These are phyloP conservation scores for Entomortierella lignicola DNA, from an alignment of 192 early-diverging fungal genomes.

Conservation along the genomic window DNA sequence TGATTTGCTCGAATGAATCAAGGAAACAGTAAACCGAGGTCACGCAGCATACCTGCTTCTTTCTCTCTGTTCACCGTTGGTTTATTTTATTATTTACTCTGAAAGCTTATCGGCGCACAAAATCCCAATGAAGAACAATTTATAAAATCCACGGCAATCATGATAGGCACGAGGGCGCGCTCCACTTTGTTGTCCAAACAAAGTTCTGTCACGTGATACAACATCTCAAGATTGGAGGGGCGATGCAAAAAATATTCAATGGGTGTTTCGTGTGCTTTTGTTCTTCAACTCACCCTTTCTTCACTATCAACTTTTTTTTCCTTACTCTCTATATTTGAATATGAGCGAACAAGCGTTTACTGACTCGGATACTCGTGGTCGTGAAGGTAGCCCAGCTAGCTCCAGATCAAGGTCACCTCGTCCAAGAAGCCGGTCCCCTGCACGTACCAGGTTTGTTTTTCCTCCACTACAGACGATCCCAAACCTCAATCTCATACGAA, in stretches of 20 bases:
- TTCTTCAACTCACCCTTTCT: background rate
- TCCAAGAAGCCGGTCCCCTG: slow-evolving; percentile 43
- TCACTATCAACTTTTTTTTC: background rate
- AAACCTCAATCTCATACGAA: background rate
- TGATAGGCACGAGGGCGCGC: too few relatives aligned
- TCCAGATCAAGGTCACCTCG: slow-evolving; percentile 45
- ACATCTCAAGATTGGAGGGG: background rate
- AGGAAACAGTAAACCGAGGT: background rate
- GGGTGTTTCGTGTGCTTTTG: background rate
- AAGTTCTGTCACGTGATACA: background rate
- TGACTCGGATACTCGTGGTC: slow-evolving; percentile 41
- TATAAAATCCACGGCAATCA: too few relatives aligned
- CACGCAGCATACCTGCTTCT: background rate
- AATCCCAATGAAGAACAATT: too few relatives aligned
- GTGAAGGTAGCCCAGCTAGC: slow-evolving; percentile 36
- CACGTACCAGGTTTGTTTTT: slow-evolving; percentile 35
- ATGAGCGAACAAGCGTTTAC: slow-evolving; percentile 51
- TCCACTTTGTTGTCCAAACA: too few relatives aligned
- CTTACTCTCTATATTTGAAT: background rate
- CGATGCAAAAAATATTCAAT: too few relatives aligned
- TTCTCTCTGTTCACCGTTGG: too few relatives aligned
- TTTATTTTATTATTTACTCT: too few relatives aligned
- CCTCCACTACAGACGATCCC: too few relatives aligned
- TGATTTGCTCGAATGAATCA: background rate
- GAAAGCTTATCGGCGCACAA: too few relatives aligned